Evolutionary conservation across 1,139 yeast species (phyloP).

Genomic region (Hemisphaericaspora xylanilytica): DNA sequence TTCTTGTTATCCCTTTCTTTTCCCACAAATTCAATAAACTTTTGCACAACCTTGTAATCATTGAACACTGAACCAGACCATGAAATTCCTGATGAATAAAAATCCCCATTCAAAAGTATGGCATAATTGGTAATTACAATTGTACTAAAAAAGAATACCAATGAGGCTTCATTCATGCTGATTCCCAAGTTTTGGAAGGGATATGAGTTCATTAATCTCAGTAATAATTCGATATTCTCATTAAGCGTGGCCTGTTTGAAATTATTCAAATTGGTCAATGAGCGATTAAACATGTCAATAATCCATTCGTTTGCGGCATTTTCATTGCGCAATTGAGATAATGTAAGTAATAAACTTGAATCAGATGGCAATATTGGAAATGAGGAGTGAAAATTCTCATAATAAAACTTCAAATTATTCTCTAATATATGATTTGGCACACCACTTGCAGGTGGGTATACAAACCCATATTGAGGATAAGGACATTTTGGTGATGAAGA

Average conservation of each 20-base stretch:
- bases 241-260: slow-evolving; percentile 30
- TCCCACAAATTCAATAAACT: slow-evolving; percentile 22
- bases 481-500: slow-evolving; percentile 4
- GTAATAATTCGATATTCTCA: slow-evolving; percentile 37
- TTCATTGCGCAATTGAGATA: slow-evolving; percentile 23
- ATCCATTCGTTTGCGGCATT: slow-evolving; percentile 33
- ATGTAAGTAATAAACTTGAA: slow-evolving; percentile 24
- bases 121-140: slow-evolving; percentile 55
- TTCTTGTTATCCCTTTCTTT: slow-evolving; percentile 4
- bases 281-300: slow-evolving; percentile 48
- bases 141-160: slow-evolving; percentile 43
- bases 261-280: slow-evolving; percentile 49
- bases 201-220: slow-evolving; percentile 42
- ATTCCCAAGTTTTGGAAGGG: slow-evolving; percentile 32
- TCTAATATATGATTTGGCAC: slow-evolving; percentile 17
- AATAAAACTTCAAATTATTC: slow-evolving; percentile 38
- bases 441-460: slow-evolving; percentile 5
- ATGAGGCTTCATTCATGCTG: slow-evolving; percentile 27
- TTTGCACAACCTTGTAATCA: slow-evolving; percentile 54
- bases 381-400: slow-evolving; percentile 49
- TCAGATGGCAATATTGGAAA: slow-evolving; percentile 60
- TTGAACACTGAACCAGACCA: slow-evolving; percentile 55
- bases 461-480: slow-evolving; percentile 5
- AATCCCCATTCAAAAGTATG: slow-evolving; percentile 55
- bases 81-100: slow-evolving; percentile 54